Conservation (phyloP, 169 alveolate species). For the Cryptosporidium parvum region DNA sequence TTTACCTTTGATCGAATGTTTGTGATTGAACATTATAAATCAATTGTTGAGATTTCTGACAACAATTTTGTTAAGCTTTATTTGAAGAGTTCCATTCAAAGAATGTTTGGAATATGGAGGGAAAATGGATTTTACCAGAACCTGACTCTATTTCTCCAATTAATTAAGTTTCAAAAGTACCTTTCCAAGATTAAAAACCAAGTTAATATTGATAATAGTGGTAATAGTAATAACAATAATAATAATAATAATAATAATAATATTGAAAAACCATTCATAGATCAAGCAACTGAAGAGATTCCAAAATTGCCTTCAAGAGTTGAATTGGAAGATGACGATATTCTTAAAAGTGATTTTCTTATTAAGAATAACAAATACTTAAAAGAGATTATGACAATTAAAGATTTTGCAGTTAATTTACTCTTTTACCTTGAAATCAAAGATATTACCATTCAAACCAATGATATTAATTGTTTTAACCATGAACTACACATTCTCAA, state of each 20-base stretch:
- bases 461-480: conserved; percentile 18
- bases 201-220: neutral
- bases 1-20: conserved; percentile 44
- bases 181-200: conserved; percentile 4
- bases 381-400: conserved; percentile 13
- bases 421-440: conserved; percentile 44
- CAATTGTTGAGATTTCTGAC: conserved; percentile 10
- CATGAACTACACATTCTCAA: conserved; percentile 18
- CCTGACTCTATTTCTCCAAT: conserved; percentile 26
- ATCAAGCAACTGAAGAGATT: neutral
- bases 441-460: conserved; percentile 45
- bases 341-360: conserved; percentile 27
- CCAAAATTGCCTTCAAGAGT: conserved; percentile 21
- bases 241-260: neutral
- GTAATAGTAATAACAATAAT: neutral
- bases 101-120: conserved; percentile 57
- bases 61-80: conserved; percentile 9
- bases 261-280: neutral
- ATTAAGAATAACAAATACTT: conserved; percentile 15
- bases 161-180: conserved; percentile 34
- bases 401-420: conserved; percentile 9
- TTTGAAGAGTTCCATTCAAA: conserved; percentile 31
- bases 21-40: conserved; percentile 30
- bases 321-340: conserved; percentile 28
- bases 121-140: conserved; percentile 73